These are phyloP conservation scores for Chlorella vulgaris DNA, from an alignment of 139 green algal genomes.

Conservation along the genomic window DNA sequence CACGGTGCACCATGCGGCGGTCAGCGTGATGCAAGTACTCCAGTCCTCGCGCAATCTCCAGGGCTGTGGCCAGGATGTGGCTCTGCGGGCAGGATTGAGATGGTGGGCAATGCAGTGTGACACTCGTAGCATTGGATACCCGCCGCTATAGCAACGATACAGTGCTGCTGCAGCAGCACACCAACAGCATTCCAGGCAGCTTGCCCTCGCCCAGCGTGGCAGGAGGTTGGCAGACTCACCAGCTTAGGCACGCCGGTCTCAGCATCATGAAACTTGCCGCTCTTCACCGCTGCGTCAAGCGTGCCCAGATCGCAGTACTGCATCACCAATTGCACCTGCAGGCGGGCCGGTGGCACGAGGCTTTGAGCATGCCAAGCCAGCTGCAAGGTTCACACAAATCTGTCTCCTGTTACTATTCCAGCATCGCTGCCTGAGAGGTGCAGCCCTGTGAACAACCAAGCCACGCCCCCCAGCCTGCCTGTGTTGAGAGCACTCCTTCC, in stretches of 20 bases:
- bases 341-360: background rate
- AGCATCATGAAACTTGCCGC: background rate
- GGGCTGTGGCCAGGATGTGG: constrained; percentile 12
- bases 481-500: background rate
- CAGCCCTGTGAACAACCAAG: background rate
- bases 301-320: constrained; percentile 39
- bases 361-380: background rate
- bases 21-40: constrained; percentile 26
- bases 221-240: background rate
- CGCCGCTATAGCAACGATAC: background rate
- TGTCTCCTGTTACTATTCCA: no score
- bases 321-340: constrained; percentile 42
- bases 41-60: constrained; percentile 33
- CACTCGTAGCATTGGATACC: background rate
- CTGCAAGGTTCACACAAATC: no score
- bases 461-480: background rate
- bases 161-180: background rate
- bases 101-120: background rate
- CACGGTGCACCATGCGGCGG: constrained; percentile 36
- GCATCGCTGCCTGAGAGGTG: no score
- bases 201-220: background rate
- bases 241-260: background rate
- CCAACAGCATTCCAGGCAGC: no score
- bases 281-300: constrained; percentile 9
- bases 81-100: background rate